Evolutionary conservation across 108 stramenopile species (phyloP), one percentile per base, ranked within the genome.

Genomic region (Nitzschia sp.): DNA sequence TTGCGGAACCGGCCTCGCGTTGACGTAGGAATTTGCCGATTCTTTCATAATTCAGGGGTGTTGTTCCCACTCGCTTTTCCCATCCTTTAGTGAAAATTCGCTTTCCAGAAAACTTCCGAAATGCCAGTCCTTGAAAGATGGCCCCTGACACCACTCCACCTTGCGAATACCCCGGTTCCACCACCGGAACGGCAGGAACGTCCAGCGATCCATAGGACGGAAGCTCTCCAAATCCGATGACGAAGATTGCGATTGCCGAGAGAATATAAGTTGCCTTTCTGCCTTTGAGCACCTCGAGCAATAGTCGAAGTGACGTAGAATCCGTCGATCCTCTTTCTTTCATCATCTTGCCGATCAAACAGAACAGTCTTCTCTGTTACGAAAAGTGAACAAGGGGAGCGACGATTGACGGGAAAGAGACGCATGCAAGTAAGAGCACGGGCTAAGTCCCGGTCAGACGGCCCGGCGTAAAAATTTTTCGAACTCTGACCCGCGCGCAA

Each of bases 111-210:
- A 57, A 57, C 15, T 28, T 5, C 27, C 56, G 56, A 30, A 18
- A 57, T 5, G 56, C 27, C 31, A 8, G 26, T 11, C 56, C 56
- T 28, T 32, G 56, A 29, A 57, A 57, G 21, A 57, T 57, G 15
- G 30, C 56, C 2, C 56, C 56, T 4, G 56, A 57, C 18, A 57
- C 56, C 8, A 32, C 56, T 6, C 56, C 27, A 28, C 56, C 56
- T 57, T 57, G 56, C 11, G 56, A 57, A 57, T 32, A 57, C 8
- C 56, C 56, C 5, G 28, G 27, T 13, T 51, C 49, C 5, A 51
- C 49, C 38, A 42, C 38, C 11, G n/a, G n/a, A 42, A 8, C 8
- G n/a, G 18, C 21, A 19, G 4, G 18, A 19, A 51, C 21, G 4
- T 51, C 49, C 11, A 51, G 49, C 49, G 49, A 51, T 51, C 19